These are phyloP conservation scores for Rhipidocladum racemiflorum DNA, from an alignment of 176 grass and related monocot species.

Conservation along the genomic window DNA sequence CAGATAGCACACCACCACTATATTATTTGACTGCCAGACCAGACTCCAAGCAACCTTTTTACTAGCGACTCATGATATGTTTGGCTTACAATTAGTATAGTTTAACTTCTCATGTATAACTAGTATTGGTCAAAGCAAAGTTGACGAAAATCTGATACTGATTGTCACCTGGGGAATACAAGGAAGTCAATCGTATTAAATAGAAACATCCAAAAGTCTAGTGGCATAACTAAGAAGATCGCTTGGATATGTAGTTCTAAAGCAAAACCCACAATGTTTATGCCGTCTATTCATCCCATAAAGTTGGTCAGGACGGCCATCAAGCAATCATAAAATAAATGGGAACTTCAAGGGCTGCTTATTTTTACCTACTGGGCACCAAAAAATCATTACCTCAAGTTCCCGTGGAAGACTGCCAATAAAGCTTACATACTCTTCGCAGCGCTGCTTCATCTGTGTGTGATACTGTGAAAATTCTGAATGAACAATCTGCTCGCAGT, in stretches of 20 bases:
- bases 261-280: neutral
- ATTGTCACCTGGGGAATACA: neutral
- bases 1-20: neutral
- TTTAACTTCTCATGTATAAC: conserved; percentile 8
- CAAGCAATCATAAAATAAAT: neutral
- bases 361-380: neutral
- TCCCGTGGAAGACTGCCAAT: conserved; percentile 60
- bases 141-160: neutral
- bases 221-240: neutral
- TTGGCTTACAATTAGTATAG: neutral
- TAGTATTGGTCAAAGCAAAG: neutral
- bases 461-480: conserved; percentile 78
- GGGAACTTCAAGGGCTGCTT: neutral
- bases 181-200: neutral
- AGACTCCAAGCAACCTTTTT: neutral
- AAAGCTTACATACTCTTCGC: conserved; percentile 70
- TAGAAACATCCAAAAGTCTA: neutral
- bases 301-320: neutral
- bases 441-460: conserved; percentile 57
- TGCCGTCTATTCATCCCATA: neutral
- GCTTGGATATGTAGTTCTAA: neutral
- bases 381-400: conserved; percentile 57
- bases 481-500: conserved; percentile 85
- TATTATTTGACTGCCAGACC: neutral
- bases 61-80: neutral